phyloP scores from a whole-genome alignment of 768 basidiomycete genomes.

The Filobasidium floriforme region DNA sequence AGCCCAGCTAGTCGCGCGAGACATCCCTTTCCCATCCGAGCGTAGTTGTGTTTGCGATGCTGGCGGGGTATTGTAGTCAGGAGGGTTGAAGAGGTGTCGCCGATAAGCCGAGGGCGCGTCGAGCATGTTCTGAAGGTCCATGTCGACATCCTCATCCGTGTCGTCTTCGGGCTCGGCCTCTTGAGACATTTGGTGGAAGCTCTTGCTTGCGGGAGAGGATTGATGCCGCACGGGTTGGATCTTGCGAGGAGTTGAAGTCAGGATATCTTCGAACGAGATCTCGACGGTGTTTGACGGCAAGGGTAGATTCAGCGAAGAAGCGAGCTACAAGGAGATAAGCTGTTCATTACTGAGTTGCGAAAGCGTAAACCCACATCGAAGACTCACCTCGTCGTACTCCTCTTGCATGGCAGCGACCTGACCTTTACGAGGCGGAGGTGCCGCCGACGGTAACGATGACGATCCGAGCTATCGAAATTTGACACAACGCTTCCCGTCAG shows the following conservation, averaged over 20 bases:
- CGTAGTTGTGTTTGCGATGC: not conserved
- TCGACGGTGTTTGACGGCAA: not conserved
- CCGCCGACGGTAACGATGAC: not conserved
- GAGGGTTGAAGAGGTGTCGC: not conserved
- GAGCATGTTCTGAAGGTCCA: not conserved
- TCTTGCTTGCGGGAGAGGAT: not conserved
- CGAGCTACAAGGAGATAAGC: not conserved
- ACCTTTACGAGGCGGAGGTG: not conserved
- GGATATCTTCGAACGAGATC: constrained; percentile 1
- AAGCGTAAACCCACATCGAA: not conserved
- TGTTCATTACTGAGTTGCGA: not conserved
- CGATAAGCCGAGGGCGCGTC: not conserved
- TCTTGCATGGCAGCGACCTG: not conserved
- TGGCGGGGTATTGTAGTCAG: not conserved
- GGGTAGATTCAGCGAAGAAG: not conserved
- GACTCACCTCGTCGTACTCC: not conserved
- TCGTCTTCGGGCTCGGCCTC: not conserved
- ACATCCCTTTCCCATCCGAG: not conserved
- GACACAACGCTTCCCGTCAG: not conserved
- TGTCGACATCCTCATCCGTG: not conserved
- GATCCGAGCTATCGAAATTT: not conserved
- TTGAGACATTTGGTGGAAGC: not conserved
- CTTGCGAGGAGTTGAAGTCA: not conserved
- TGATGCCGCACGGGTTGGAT: not conserved
- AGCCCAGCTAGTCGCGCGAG: no score